Evolutionary conservation across 2,329 filamentous ascomycete species (phyloP), one percentile per base, ranked within the genome.

Genomic region (Trichoderma endophyticum): DNA sequence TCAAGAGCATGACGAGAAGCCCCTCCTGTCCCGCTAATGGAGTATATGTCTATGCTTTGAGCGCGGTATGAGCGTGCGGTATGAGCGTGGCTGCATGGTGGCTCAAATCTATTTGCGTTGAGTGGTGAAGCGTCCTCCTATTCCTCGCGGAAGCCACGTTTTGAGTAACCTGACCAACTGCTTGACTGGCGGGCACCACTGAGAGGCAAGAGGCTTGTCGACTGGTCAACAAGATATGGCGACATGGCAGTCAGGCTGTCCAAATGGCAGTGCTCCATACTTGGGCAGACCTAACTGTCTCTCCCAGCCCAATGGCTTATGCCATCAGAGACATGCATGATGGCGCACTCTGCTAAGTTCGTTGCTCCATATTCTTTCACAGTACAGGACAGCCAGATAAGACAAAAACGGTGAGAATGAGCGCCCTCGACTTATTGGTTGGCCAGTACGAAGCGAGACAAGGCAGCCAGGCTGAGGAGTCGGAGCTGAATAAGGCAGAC

Each of bases 321-420:
- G 68, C 60, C 15, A 65, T 65, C 48, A 71, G 68, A 71, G 68
- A 65, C 68, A 71, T 71, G 68, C 68, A 71, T 71, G 60, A 71
- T 71, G 48, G 60, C 60, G 60, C 51, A 36, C 60, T 64, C 32
- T 65, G 8, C 26, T 34, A 28, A 30, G 32, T 21, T 67, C 30
- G 21, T 43, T 43, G 32, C 39, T 39, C 51, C 32, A 56, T 57
- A 34, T 14, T 59, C 30, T 43, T 9, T 32, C 11, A 4, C 15
- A 26, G 34, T 5, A 60, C 36, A 48, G 54, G 34, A 59, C 34
- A 51, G 65, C 56, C 18, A 34, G 56, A 69, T 26, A 60, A 34
- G 56, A 69, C 56, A 43, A 24, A 69, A 61, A 24, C 56, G 56
- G 66, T 61, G 66, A 69, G 36, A 69, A 69, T 48, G n/a, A 9